Base-by-base conservation (phyloP, 306 rosid genomes). In the Fragaria iinumae region DNA sequence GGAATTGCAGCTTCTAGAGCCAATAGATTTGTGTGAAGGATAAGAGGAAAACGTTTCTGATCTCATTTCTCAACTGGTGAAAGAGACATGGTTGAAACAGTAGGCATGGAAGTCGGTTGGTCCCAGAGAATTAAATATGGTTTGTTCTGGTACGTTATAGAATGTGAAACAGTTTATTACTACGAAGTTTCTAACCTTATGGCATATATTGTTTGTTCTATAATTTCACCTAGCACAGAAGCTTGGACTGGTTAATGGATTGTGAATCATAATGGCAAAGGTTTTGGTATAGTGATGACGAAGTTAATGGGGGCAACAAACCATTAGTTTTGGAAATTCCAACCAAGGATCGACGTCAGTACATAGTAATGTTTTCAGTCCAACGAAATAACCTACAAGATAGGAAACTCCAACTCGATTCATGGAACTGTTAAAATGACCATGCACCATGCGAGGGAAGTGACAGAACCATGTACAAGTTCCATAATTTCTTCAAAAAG, bases 11-110 rank as follows among this genome's bases (percentile, higher is more conserved):
- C 21, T 76, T 81, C 83, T 14, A 83, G 83, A 90, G 74, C 90
- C 96, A 87, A 57, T 29, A 78, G 81, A 80, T 76, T 78, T 72
- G 60, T 45, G 74, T 84, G 91, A 86, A 81, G 87, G 87, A 89
- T 86, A 91, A 68, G 80, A 71, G 83, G 78, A 62, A 79, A 56
- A 85, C 32, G 88, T 88, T 36, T 39, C 75, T 69, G 29, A 12
- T 68, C 36, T 32, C 23, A 34, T n/a, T 78, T 34, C 53, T 38
- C 6, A 21, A 49, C 32, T 48, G 36, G 48, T 72, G 82, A 79
- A 11, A 72, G 73, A 36, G 77, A 79, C 77, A 27, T 34, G 74
- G 38, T 60, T 49, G 77, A 38, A 49, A 63, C 67, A 21, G 32
- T 14, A 34, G 71, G 77, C 23, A 60, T 60, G 77, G 71, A 60